Percentiles rank a stretch among this genome's conserved stretches.
Evolutionary conservation across 1,139 yeast species (phyloP).

Genomic region (Blastobotrys persicus): DNA sequence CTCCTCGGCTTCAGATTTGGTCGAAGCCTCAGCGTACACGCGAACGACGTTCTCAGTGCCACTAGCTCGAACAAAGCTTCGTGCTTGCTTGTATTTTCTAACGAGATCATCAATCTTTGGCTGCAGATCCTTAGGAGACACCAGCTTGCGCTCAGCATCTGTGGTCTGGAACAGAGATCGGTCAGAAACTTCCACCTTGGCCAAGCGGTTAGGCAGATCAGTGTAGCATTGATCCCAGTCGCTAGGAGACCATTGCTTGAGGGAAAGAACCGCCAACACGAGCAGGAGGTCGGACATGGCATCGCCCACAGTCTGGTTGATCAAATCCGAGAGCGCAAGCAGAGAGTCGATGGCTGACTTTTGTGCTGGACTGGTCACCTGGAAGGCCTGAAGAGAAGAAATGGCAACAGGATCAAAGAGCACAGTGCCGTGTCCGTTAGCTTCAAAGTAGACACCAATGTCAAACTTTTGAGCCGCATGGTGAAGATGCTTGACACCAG

Average conservation of each 20-base stretch:
- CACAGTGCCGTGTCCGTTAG: conserved; percentile 99
- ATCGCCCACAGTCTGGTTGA: conserved; percentile 97
- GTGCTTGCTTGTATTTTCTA: conserved; percentile 55
- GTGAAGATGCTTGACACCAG: conserved; percentile 95
- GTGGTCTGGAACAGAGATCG: conserved; percentile 77
- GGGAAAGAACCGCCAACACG: conserved; percentile 63
- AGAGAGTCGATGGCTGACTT: conserved; percentile 51
- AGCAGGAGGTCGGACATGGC: conserved; percentile 86
- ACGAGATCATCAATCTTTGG: conserved; percentile 65
- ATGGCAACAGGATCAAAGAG: conserved; percentile 65
- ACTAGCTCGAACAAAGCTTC: conserved; percentile 94
- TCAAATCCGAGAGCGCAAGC: conserved; percentile 59
- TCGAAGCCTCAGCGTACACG: conserved; percentile 86
- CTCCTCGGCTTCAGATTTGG: conserved; percentile 50
- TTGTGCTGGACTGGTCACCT: conserved; percentile 39
- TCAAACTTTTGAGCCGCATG: conserved; percentile 82
- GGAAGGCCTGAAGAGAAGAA: conserved; percentile 35
- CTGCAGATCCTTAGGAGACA: conserved; percentile 78
- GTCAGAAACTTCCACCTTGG: conserved; percentile 80
- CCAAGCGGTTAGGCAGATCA: conserved; percentile 82
- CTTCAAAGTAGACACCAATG: conserved; percentile 93
- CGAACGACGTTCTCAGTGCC: conserved; percentile 98
- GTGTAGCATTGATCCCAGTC: conserved; percentile 77
- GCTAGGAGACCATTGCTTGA: conserved; percentile 55
- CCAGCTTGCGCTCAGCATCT: conserved; percentile 82